Conservation (phyloP, 2,329 filamentous ascomycete species). For the Emmonsiellopsis sp. region DNA sequence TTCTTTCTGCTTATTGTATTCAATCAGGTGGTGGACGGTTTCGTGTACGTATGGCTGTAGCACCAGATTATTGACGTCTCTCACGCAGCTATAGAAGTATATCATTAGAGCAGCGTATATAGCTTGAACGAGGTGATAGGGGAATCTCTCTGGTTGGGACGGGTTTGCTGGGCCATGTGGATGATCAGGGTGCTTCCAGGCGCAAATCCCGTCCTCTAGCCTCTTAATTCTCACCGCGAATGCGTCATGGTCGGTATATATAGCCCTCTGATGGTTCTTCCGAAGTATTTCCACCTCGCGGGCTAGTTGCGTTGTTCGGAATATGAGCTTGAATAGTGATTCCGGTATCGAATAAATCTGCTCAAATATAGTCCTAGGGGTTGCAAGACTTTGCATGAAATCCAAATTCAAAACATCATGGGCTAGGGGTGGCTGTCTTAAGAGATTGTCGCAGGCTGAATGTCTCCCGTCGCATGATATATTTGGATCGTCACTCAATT, state of each 20-base stretch:
- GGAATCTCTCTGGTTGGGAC: not conserved
- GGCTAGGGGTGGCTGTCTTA: not conserved
- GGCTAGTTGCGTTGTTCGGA: not conserved
- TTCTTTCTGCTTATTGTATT: not conserved
- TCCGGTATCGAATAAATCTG: not conserved
- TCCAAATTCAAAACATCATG: not conserved
- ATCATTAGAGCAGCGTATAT: not conserved
- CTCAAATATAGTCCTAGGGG: not conserved
- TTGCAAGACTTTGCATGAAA: not conserved
- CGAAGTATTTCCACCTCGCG: not conserved
- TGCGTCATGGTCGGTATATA: not conserved
- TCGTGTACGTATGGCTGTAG: not conserved
- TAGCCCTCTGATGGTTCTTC: not conserved
- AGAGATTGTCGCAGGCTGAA: not conserved
- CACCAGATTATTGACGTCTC: not conserved
- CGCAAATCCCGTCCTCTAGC: not conserved
- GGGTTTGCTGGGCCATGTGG: not conserved
- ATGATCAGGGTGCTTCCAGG: not conserved
- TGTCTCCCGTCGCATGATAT: not conserved
- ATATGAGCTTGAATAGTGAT: not conserved
- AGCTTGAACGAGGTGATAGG: not conserved
- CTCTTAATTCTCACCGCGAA: not conserved
- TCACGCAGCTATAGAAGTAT: not conserved
- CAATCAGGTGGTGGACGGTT: not conserved
- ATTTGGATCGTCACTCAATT: not conserved